phyloP scores from a whole-genome alignment of 306 rosid genomes.

The Cucumis cinereus region DNA sequence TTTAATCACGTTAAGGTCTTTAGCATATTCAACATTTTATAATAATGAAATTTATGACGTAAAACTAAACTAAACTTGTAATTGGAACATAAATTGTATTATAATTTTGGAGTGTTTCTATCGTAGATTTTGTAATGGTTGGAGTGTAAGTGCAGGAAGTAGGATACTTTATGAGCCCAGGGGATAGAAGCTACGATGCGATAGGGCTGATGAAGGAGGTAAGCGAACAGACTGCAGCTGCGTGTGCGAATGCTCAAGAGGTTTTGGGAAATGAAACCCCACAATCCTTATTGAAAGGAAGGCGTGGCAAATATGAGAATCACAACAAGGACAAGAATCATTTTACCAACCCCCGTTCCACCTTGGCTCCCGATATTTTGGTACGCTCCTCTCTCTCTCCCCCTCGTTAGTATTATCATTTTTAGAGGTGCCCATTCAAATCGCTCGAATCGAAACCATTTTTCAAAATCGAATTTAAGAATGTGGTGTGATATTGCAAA shows the following conservation, averaged over 20 bases:
- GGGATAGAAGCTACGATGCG: slow-evolving; percentile 76
- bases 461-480: too few species aligned
- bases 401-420: too few species aligned
- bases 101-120: not conserved
- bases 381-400: slow-evolving; percentile 18
- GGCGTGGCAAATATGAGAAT: slow-evolving; percentile 13
- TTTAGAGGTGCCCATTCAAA: too few species aligned
- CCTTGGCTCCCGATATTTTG: slow-evolving; percentile 37
- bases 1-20: too few species aligned
- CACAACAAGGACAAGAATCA: slow-evolving; percentile 20
- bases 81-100: not conserved
- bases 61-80: too few species aligned
- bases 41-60: not conserved
- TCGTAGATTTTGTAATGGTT: not conserved
- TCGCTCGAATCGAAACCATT: too few species aligned
- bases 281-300: slow-evolving; percentile 26
- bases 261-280: slow-evolving; percentile 67
- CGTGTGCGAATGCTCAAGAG: slow-evolving; percentile 72
- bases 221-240: slow-evolving; percentile 75
- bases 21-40: too few species aligned
- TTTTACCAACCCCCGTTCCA: slow-evolving; percentile 21
- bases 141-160: slow-evolving; percentile 50
- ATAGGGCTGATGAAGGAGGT: slow-evolving; percentile 79
- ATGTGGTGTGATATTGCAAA: too few species aligned
- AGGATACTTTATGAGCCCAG: slow-evolving; percentile 76